phyloP scores from a whole-genome alignment of 306 rosid species.

The Cucurbita moschata region DNA sequence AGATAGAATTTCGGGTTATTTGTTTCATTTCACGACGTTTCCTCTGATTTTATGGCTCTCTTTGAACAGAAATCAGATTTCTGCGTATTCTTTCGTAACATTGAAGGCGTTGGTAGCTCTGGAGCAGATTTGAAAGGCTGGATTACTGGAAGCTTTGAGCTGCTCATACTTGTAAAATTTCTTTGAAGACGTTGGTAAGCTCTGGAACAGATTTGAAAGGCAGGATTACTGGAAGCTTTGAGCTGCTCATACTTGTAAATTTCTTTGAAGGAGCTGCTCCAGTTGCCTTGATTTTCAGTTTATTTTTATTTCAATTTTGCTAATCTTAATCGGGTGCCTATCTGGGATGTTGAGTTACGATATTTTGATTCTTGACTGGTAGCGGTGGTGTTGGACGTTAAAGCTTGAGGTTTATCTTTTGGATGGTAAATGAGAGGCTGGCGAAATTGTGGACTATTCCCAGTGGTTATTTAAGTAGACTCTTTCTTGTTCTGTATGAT shows the following conservation, averaged over 20 bases:
- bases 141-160: no score
- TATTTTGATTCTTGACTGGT: constrained; percentile 46
- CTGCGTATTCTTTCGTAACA: not conserved
- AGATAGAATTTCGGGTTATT: not conserved
- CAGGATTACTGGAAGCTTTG: not conserved
- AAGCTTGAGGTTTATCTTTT: constrained; percentile 5
- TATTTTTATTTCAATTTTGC: not conserved
- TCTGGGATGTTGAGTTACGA: constrained; percentile 38
- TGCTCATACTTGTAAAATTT: no score
- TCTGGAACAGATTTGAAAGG: not conserved
- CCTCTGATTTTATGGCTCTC: not conserved
- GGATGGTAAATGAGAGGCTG: not conserved
- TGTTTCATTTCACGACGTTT: not conserved
- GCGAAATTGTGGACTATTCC: not conserved
- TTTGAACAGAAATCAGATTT: not conserved
- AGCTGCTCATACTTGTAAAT: not conserved
- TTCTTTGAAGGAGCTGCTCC: not conserved
- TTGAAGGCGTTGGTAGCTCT: not conserved
- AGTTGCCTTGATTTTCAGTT: not conserved
- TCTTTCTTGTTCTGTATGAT: constrained; percentile 7
- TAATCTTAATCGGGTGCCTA: not conserved
- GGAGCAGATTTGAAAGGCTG: not conserved
- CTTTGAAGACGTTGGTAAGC: not conserved
- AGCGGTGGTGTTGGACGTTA: constrained; percentile 21
- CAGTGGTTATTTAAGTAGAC: not conserved